Evolutionary conservation across 768 basidiomycete species (phyloP), one percentile per base, ranked within the genome.

Genomic region (Tephrocybe rancida): DNA sequence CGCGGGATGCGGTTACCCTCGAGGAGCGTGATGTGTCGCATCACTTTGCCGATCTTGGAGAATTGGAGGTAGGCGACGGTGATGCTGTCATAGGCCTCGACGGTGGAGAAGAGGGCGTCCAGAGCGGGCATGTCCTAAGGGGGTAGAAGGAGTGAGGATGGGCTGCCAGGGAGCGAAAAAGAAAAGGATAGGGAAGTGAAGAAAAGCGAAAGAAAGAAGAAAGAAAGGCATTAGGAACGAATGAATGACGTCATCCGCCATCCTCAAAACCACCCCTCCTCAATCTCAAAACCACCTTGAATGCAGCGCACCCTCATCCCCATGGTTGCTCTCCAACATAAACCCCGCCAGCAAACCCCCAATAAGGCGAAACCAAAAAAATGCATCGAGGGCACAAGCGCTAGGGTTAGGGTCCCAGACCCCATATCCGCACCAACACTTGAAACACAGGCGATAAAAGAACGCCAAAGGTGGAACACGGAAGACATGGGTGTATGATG

Each of bases 31-130:
- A 92, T 88, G 69, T 88, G 87, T 60, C 88, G 85, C 86, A 92
- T 88, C 29, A 92, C 89, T 73, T 86, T 85, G 67, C 80, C 82
- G 57, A 87, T 85, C 69, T 87, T 87, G 55, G 88, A 88, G 69
- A 82, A 83, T 79, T 87, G 71, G 50, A 92, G 80, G 63, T 90
- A 87, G 46, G 81, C 79, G 56, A 91, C 83, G 50, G 82, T 86
- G 70, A 91, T 88, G 56, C 76, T 71, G 27, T 86, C 77, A 64
- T 89, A 88, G 8, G 72, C 72, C 58, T 92, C 90, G 47, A 92
- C 85, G 1, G 78, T 81, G 2, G 80, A 75, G 73, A 92, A 90
- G 46, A 90, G 67, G 45, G 76, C 69, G 62, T 91, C 83, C 55
- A 85, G 76, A 18, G 66, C 71, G 5, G 84, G 80, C 86, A 90